Percentiles rank a stretch among this genome's conserved stretches.
phyloP scores from a whole-genome alignment of 805 yeast genomes.

The Candida xyloterini region DNA sequence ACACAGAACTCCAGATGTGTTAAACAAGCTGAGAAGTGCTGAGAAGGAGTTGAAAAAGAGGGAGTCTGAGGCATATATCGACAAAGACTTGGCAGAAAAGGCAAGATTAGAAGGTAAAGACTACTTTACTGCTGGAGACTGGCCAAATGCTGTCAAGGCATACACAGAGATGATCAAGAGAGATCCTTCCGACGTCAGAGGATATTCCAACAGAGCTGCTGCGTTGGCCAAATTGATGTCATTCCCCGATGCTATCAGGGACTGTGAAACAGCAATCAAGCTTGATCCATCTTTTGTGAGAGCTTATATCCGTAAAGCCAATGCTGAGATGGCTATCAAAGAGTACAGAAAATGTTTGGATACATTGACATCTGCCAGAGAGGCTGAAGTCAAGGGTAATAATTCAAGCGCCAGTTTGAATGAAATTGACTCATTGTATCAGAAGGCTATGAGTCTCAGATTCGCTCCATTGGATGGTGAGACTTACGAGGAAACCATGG shows the following conservation, averaged over 20 bases:
- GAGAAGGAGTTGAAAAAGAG: conserved; percentile 80
- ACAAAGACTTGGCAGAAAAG: conserved; percentile 91
- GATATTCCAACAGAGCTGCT: conserved; percentile 97
- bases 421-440: conserved; percentile 80
- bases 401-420: conserved; percentile 51
- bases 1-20: conserved; percentile 92
- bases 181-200: conserved; percentile 95
- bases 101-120: conserved; percentile 93
- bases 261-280: conserved; percentile 85
- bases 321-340: conserved; percentile 85
- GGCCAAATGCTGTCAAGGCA: conserved; percentile 95
- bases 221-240: conserved; percentile 92
- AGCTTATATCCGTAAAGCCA: conserved; percentile 96
- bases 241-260: conserved; percentile 93
- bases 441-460: conserved; percentile 75
- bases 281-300: conserved; percentile 87
- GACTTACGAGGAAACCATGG: conserved; percentile 91
- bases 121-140: conserved; percentile 82
- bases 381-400: conserved; percentile 57
- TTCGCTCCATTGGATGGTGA: conserved; percentile 83
- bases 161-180: conserved; percentile 95
- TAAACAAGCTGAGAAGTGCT: conserved; percentile 79
- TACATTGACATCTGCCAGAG: conserved; percentile 75
- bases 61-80: conserved; percentile 76
- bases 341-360: conserved; percentile 81